phyloP scores from a whole-genome alignment of 768 basidiomycete genomes.

The Crucibulum laeve region DNA sequence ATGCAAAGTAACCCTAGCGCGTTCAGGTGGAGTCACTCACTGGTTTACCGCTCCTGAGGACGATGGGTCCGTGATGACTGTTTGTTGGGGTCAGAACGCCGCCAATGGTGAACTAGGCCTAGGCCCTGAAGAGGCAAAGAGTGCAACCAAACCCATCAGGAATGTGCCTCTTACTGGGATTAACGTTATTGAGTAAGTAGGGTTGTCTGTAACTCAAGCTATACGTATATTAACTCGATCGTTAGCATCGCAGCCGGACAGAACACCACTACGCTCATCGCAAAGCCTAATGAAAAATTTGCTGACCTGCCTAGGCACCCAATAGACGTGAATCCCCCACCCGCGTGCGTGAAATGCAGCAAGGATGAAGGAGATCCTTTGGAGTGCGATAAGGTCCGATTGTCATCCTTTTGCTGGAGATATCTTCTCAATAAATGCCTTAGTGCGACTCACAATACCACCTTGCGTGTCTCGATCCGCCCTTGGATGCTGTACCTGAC shows the following conservation, averaged over 20 bases:
- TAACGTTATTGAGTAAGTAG: conserved; percentile 70
- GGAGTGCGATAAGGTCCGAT: conserved; percentile 84
- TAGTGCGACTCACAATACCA: conserved; percentile 93
- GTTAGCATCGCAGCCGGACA: conserved; percentile 79
- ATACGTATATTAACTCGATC: background rate
- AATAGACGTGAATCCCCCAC: conserved; percentile 60
- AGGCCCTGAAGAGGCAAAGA: conserved; percentile 78
- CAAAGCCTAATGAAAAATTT: conserved; percentile 66
- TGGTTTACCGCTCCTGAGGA: conserved; percentile 77
- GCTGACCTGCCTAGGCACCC: conserved; percentile 83
- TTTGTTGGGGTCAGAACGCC: conserved; percentile 85
- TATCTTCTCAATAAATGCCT: background rate
- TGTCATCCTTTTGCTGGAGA: conserved; percentile 3
- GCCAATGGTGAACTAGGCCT: conserved; percentile 87
- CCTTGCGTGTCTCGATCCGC: conserved; percentile 74
- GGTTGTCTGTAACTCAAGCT: background rate
- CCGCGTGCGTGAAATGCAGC: conserved; percentile 67
- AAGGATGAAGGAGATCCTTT: conserved; percentile 71
- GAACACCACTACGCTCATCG: conserved; percentile 82
- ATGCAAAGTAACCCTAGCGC: conserved; percentile 67
- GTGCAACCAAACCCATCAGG: conserved; percentile 76
- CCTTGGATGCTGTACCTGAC: conserved; percentile 71
- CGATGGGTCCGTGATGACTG: conserved; percentile 73
- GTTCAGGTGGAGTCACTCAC: conserved; percentile 87
- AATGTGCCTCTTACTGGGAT: conserved; percentile 72